phyloP scores from a whole-genome alignment of 371 early-diverging fungal species.

The Fennellomyces sp. region DNA sequence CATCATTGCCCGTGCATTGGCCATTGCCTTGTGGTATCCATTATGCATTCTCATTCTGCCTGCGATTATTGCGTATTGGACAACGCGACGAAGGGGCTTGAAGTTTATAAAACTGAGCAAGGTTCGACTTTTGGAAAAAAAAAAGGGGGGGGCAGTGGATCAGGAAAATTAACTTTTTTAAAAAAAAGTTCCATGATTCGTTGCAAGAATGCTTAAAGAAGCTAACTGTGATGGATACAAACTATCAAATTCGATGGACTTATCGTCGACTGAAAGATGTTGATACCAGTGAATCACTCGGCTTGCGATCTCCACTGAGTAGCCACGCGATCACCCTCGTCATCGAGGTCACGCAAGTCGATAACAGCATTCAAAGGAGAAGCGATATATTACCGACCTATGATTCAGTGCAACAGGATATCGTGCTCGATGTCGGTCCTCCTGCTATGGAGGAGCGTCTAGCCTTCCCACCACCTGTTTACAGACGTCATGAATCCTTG shows the following conservation, averaged over 20 bases:
- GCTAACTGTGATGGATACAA: conserved; percentile 25
- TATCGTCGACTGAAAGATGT: conserved; percentile 27
- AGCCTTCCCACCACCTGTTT: not conserved
- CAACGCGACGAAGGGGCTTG: conserved; percentile 31
- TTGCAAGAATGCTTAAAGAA: conserved; percentile 31
- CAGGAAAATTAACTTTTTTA: not conserved
- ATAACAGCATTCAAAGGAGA: not conserved
- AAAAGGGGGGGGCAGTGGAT: too few species aligned
- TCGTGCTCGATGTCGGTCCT: conserved; percentile 35
- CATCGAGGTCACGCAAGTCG: conserved; percentile 25
- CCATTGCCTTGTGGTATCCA: conserved; percentile 33
- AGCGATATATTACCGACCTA: conserved; percentile 29
- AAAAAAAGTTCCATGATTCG: conserved; percentile 30
- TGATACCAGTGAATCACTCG: conserved; percentile 23
- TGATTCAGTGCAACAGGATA: conserved; percentile 27
- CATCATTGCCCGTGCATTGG: conserved; percentile 26
- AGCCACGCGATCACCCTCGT: conserved; percentile 25
- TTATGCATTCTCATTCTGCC: conserved; percentile 30
- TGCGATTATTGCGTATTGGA: conserved; percentile 34
- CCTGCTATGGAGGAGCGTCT: not conserved
- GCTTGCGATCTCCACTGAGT: conserved; percentile 13
- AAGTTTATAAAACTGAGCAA: conserved; percentile 18
- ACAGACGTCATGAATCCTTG: too few species aligned
- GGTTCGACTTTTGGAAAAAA: conserved; percentile 3
- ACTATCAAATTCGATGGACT: conserved; percentile 34